These are phyloP conservation scores for Trichothecium sympodiale DNA, from an alignment of 2,329 filamentous ascomycete genomes.

Conservation along the genomic window DNA sequence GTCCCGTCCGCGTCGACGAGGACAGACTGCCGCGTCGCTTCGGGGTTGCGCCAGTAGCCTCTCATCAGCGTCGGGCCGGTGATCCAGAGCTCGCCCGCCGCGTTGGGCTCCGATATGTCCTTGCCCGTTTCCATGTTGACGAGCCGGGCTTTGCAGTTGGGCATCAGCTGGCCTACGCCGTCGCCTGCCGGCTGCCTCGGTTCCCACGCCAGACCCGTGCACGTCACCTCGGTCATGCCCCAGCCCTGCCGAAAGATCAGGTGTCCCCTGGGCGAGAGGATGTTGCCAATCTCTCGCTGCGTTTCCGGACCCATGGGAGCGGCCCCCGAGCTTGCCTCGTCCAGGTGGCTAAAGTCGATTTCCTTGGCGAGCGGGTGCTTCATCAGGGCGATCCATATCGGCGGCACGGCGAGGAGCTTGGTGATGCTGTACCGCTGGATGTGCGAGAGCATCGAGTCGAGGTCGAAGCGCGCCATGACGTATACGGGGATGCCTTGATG, in stretches of 20 bases:
- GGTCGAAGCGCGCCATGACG: constrained; percentile 70
- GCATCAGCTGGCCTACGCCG: constrained; percentile 4
- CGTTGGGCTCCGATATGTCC: constrained; percentile 36
- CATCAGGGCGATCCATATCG: constrained; percentile 61
- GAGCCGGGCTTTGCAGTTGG: constrained; percentile 2
- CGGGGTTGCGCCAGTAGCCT: constrained; percentile 64
- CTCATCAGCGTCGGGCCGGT: constrained; percentile 62
- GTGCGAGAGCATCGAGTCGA: constrained; percentile 57
- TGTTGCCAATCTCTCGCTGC: constrained; percentile 26
- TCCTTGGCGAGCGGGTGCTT: constrained; percentile 57
- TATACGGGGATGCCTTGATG: constrained; percentile 56
- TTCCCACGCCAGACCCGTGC: constrained; percentile 56
- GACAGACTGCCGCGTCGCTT: constrained; percentile 52
- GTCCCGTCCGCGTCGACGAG: constrained; percentile 32
- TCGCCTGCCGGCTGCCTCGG: constrained; percentile 56
- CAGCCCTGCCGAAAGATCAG: constrained; percentile 54
- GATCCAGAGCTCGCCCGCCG: constrained; percentile 64
- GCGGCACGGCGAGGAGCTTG: constrained; percentile 56
- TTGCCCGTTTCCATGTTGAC: constrained; percentile 33
- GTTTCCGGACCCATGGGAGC: constrained; percentile 55
- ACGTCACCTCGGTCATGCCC: constrained; percentile 82
- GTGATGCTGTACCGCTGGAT: constrained; percentile 61
- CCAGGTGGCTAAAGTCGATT: constrained; percentile 58
- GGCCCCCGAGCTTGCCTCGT: constrained; percentile 50
- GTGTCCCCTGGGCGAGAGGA: constrained; percentile 27